phyloP scores from a whole-genome alignment of 805 yeast species.

The Wickerhamiella galacta region DNA sequence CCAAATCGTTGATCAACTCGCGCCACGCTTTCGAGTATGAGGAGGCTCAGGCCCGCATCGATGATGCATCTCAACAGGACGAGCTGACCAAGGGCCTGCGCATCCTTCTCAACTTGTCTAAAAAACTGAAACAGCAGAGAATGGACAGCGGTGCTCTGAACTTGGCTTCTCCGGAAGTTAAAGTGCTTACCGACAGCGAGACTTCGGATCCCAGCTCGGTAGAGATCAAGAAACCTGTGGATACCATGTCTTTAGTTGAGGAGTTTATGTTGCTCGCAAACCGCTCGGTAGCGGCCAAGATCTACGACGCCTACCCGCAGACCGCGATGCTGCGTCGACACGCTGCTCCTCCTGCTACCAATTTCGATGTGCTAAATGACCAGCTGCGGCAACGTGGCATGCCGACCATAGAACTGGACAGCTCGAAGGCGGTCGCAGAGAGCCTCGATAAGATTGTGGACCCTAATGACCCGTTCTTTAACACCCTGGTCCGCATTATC shows the following conservation, averaged over 20 bases:
- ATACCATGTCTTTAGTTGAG: conserved; percentile 90
- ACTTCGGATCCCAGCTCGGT: conserved; percentile 94
- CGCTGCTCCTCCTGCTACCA: conserved; percentile 91
- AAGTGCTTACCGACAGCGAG: conserved; percentile 92
- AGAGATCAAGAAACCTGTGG: conserved; percentile 72
- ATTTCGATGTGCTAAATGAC: conserved; percentile 77
- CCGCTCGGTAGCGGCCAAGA: conserved; percentile 85
- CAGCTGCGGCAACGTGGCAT: conserved; percentile 71
- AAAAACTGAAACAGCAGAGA: conserved; percentile 68
- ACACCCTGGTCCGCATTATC: conserved; percentile 86
- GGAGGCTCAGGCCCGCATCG: conserved; percentile 81
- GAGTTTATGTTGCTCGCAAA: conserved; percentile 97
- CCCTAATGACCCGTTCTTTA: conserved; percentile 72
- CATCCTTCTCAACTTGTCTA: conserved; percentile 59
- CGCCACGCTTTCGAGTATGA: conserved; percentile 92
- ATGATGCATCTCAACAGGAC: conserved; percentile 58
- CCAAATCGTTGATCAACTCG: conserved; percentile 78
- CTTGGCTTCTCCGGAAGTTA: conserved; percentile 94
- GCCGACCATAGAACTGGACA: conserved; percentile 58
- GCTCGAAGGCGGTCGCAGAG: conserved; percentile 83
- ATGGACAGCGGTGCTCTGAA: conserved; percentile 92
- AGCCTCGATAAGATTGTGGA: conserved; percentile 81
- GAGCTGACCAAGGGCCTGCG: conserved; percentile 85
- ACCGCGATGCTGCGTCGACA: conserved; percentile 98
- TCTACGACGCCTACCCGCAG: conserved; percentile 86